Evolutionary conservation across 176 grass and related monocot genomes (phyloP).

Genomic region (Eragrostis curvula): DNA sequence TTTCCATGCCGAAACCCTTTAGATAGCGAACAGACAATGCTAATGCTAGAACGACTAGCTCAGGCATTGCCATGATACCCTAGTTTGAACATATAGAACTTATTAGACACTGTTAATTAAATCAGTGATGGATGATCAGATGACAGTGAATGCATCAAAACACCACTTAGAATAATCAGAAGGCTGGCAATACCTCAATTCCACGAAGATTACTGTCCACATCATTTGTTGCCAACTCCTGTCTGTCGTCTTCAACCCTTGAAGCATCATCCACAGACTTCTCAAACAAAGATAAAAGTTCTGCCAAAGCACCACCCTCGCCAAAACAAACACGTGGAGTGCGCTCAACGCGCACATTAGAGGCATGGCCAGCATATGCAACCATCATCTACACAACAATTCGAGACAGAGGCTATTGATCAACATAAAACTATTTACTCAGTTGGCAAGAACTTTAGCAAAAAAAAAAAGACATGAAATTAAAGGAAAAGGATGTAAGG

Average conservation of each 20-base stretch:
- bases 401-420: not conserved
- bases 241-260: conserved; percentile 29
- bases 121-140: not conserved
- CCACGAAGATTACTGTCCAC: conserved; percentile 52
- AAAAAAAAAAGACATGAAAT: not conserved
- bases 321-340: conserved; percentile 58
- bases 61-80: conserved; percentile 79
- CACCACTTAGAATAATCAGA: conserved; percentile 24
- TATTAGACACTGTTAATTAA: conserved; percentile 19
- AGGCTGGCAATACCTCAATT: conserved; percentile 63
- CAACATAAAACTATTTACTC: conserved; percentile 8
- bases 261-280: conserved; percentile 45
- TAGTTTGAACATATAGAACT: conserved; percentile 31
- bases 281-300: conserved; percentile 80
- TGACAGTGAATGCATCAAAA: conserved; percentile 21
- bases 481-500: not conserved
- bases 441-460: not conserved
- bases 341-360: conserved; percentile 73
- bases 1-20: conserved; percentile 83
- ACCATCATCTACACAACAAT: conserved; percentile 64
- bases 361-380: conserved; percentile 71
- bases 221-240: conserved; percentile 44
- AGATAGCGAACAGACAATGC: conserved; percentile 71
- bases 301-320: conserved; percentile 71
- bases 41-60: conserved; percentile 82